phyloP scores from a whole-genome alignment of 2,329 filamentous ascomycete species.

The Fusarium sarcochroum region DNA sequence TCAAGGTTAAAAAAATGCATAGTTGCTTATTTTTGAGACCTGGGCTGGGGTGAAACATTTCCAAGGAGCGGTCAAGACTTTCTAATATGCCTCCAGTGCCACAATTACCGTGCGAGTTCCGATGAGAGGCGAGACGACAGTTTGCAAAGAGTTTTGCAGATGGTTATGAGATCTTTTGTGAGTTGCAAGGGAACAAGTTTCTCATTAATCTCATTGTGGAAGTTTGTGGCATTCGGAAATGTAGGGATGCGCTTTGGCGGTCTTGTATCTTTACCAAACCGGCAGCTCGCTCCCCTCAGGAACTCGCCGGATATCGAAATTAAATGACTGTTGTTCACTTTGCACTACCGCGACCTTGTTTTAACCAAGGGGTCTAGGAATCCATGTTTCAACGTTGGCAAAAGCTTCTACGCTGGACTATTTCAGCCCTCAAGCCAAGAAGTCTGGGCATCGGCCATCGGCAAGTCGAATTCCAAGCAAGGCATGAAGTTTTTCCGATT shows the following conservation, averaged over 20 bases:
- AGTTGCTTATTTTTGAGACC: slow-evolving; percentile 18
- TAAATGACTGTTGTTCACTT: background rate
- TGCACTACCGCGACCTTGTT: no score
- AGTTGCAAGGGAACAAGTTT: background rate
- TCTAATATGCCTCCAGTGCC: background rate
- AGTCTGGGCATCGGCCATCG: slow-evolving; percentile 30
- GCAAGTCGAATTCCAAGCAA: slow-evolving; percentile 1
- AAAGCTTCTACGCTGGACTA: slow-evolving; percentile 13
- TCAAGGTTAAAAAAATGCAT: slow-evolving; percentile 39
- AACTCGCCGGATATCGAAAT: background rate
- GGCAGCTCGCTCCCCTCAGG: background rate
- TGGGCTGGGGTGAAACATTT: slow-evolving; percentile 10
- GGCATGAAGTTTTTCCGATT: background rate
- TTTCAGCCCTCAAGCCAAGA: background rate
- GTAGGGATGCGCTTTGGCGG: background rate
- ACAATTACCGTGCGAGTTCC: slow-evolving; percentile 8
- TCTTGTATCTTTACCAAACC: background rate
- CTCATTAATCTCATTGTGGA: rapidly evolving
- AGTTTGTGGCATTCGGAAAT: background rate
- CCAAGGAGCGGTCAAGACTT: slow-evolving; percentile 5
- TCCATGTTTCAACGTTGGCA: background rate
- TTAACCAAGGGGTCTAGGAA: slow-evolving; percentile 1
- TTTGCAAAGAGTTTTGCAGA: background rate
- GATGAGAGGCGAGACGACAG: background rate
- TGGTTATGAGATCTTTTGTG: background rate